These are phyloP conservation scores for Serendipita sp. DNA, from an alignment of 768 basidiomycete species.

Conservation along the genomic window DNA sequence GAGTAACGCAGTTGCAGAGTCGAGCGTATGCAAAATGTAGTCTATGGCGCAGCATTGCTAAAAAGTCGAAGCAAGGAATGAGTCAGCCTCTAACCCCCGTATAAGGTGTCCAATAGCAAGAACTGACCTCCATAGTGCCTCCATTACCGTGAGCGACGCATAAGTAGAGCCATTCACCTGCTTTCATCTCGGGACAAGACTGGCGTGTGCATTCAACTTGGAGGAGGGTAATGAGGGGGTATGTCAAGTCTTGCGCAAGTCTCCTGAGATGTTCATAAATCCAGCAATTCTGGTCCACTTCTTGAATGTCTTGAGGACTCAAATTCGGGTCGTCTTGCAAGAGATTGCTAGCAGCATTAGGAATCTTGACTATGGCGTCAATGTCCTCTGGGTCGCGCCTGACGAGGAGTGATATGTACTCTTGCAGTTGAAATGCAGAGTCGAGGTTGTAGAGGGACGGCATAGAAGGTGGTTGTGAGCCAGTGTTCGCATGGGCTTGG, in stretches of 20 bases:
- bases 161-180: conserved; percentile 94
- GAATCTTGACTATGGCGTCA: conserved; percentile 59
- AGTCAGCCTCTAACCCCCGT: neutral
- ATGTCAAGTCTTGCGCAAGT: conserved; percentile 71
- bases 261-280: conserved; percentile 62
- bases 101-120: neutral
- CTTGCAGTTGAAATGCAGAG: conserved; percentile 88
- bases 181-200: conserved; percentile 94
- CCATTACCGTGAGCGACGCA: conserved; percentile 90
- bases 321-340: conserved; percentile 9
- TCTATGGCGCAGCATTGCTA: conserved; percentile 96
- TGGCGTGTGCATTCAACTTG: conserved; percentile 75
- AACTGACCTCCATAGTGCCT: conserved; percentile 62
- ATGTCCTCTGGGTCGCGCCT: conserved; percentile 80
- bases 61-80: neutral
- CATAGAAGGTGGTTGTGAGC: conserved; percentile 2
- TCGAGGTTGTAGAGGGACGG: conserved; percentile 30
- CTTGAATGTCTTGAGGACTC: conserved; percentile 18
- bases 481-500: neutral
- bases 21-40: conserved; percentile 84
- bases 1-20: conserved; percentile 80
- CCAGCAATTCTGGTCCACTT: conserved; percentile 74
- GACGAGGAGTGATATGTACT: conserved; percentile 81
- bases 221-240: conserved; percentile 68
- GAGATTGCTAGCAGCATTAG: conserved; percentile 22